Conservation (phyloP, 176 grass and related monocot species). For the Poa pratensis region DNA sequence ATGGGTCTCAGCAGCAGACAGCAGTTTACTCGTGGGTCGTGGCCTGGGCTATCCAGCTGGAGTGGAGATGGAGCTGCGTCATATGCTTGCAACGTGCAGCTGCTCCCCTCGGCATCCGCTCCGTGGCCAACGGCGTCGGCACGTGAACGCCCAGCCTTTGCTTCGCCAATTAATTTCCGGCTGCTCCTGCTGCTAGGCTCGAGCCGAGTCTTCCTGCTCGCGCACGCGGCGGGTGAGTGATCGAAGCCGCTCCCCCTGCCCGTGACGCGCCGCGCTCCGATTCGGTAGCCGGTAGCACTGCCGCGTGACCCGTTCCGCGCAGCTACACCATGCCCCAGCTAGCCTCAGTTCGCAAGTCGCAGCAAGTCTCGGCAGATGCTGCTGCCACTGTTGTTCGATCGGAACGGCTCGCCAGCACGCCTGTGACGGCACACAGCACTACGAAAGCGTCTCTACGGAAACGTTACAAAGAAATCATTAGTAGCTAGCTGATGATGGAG, state of each 20-base stretch:
- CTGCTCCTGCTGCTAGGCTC: not conserved
- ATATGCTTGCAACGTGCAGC: constrained; percentile 27
- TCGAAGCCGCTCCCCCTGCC: not conserved
- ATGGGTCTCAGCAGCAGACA: too few relatives aligned
- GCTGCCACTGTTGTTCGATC: too few relatives aligned
- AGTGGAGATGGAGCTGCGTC: not conserved
- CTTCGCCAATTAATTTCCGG: not conserved
- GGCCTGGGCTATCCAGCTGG: not conserved
- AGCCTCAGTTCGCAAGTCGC: not conserved
- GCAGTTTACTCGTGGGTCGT: not conserved
- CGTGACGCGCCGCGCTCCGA: not conserved
- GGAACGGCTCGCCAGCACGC: not conserved
- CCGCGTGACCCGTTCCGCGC: not conserved
- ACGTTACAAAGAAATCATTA: not conserved
- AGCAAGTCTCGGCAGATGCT: not conserved
- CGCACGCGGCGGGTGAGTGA: constrained; percentile 16
- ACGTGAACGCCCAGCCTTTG: constrained; percentile 24
- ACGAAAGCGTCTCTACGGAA: not conserved
- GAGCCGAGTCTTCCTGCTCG: constrained; percentile 19
- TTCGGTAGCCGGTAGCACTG: too few relatives aligned
- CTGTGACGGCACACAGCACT: not conserved
- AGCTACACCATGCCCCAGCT: too few relatives aligned
- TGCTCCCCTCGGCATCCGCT: constrained; percentile 28
- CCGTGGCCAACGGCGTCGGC: constrained; percentile 36
- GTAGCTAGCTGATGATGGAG: too few relatives aligned